Evolutionary conservation across 139 green algal genomes (phyloP).

Genomic region (Picocystis salinarum): DNA sequence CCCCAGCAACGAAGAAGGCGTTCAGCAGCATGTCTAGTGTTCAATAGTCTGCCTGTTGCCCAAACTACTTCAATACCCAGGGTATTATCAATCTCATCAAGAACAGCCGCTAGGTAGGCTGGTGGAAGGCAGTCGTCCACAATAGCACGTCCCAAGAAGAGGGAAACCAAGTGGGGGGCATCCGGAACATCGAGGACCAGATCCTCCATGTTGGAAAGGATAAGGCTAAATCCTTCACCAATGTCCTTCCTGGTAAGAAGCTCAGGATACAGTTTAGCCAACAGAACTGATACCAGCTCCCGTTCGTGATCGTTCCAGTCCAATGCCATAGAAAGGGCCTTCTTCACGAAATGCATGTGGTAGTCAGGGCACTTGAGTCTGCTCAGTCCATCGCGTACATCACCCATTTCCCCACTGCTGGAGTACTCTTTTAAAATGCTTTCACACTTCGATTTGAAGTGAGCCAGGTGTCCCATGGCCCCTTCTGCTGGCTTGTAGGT

Average conservation of each 20-base stretch:
- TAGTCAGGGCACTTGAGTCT: conserved; percentile 55
- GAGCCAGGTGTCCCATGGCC: not conserved
- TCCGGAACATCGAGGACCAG: conserved; percentile 72
- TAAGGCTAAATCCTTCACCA: conserved; percentile 13
- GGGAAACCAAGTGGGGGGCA: conserved; percentile 38
- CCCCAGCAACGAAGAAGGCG: conserved; percentile 60
- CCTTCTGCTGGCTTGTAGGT: not conserved
- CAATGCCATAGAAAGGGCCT: conserved; percentile 22
- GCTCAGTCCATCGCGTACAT: not conserved
- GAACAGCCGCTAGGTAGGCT: conserved; percentile 46
- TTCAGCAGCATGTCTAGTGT: conserved; percentile 52
- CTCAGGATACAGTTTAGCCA: not conserved
- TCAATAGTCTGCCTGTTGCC: conserved; percentile 33
- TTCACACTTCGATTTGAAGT: not conserved
- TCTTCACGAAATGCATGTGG: conserved; percentile 79
- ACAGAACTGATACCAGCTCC: conserved; percentile 1
- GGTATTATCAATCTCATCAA: conserved; percentile 23
- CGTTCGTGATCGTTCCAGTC: not conserved
- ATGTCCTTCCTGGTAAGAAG: not conserved
- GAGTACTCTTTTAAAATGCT: conserved; percentile 1
- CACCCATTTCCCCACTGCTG: conserved; percentile 9
- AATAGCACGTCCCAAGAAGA: conserved; percentile 65
- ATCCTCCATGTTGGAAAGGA: conserved; percentile 24
- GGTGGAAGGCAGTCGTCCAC: conserved; percentile 87
- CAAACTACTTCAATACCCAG: conserved; percentile 44